Conservation (phyloP, 768 basidiomycete genomes). For the Boletus rufocinnamomeus region DNA sequence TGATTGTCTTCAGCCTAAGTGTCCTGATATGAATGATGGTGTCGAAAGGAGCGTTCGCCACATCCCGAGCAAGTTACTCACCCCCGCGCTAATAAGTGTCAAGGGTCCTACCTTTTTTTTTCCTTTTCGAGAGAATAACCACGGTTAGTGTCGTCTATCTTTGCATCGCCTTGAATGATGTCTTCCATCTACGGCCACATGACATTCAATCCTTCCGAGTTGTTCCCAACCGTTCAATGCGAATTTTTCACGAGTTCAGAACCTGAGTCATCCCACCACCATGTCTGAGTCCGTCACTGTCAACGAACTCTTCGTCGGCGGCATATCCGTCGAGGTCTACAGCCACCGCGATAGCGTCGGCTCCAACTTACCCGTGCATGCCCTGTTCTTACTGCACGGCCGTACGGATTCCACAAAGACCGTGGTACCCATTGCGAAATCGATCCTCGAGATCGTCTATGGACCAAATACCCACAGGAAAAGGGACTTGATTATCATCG, state of each 20-base stretch:
- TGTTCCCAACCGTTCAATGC: neutral
- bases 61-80: too few relatives aligned
- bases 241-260: neutral
- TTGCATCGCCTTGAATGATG: too few relatives aligned
- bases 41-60: too few relatives aligned
- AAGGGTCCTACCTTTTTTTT: too few relatives aligned
- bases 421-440: constrained; percentile 19
- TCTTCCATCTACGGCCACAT: too few relatives aligned
- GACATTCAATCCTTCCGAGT: too few relatives aligned
- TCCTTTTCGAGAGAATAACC: too few relatives aligned
- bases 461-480: constrained; percentile 11
- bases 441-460: constrained; percentile 28
- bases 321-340: constrained; percentile 30
- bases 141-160: too few relatives aligned
- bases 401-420: constrained; percentile 18
- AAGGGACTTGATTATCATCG: constrained; percentile 31
- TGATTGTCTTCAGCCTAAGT: too few relatives aligned
- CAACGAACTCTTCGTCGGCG: constrained; percentile 25
- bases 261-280: constrained; percentile 1
- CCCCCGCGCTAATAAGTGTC: too few relatives aligned
- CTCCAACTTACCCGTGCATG: constrained; percentile 28
- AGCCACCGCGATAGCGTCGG: constrained; percentile 17
- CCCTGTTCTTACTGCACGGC: constrained; percentile 33
- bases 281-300: constrained; percentile 23
- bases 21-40: too few relatives aligned